These are phyloP conservation scores for Pythium dissimile DNA, from an alignment of 352 stramenopile species.

Conservation along the genomic window DNA sequence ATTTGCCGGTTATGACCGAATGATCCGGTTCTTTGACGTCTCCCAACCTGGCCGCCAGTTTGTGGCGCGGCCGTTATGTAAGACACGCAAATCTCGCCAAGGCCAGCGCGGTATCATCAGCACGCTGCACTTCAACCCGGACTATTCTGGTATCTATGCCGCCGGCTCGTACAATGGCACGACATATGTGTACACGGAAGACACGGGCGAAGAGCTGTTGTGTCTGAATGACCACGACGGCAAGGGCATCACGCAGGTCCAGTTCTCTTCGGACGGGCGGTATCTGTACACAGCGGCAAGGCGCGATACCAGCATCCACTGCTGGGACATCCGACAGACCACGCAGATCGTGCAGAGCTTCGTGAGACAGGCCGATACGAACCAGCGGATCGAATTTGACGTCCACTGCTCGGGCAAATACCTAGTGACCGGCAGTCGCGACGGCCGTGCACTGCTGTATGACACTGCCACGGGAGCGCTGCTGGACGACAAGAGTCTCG, in stretches of 20 bases:
- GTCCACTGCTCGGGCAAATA: constrained; percentile 58
- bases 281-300: constrained; percentile 76
- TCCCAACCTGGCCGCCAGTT: constrained; percentile 64
- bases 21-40: constrained; percentile 81
- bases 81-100: constrained; percentile 58
- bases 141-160: constrained; percentile 81
- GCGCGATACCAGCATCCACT: constrained; percentile 68
- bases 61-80: constrained; percentile 43
- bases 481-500: constrained; percentile 38
- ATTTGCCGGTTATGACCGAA: constrained; percentile 83
- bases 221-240: constrained; percentile 66
- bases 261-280: constrained; percentile 70
- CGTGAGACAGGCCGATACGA: constrained; percentile 53
- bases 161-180: constrained; percentile 80
- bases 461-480: constrained; percentile 49
- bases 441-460: constrained; percentile 51
- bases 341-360: constrained; percentile 67
- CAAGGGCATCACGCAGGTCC: constrained; percentile 74
- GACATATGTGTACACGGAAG: constrained; percentile 84
- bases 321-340: constrained; percentile 81
- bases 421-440: constrained; percentile 57
- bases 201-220: constrained; percentile 61
- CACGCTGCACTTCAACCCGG: constrained; percentile 76
- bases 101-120: constrained; percentile 78
- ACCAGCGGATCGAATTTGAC: constrained; percentile 79